Evolutionary conservation across 352 stramenopile genomes (phyloP), one percentile per base, ranked within the genome.

Genomic region (Phytophthora pistaciae): DNA sequence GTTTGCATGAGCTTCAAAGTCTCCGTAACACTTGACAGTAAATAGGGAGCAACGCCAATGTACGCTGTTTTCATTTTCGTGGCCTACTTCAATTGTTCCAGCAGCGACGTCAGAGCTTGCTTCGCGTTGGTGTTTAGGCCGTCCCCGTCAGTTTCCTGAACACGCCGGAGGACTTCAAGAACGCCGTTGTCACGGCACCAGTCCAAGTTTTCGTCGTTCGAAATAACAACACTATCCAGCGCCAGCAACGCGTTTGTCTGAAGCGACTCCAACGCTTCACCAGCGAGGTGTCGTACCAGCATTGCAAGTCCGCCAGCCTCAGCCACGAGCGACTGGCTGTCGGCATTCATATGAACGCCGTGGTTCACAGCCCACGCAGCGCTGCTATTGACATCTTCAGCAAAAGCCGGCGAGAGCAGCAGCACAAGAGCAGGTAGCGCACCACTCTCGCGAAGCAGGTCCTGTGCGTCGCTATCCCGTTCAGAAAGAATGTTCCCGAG

Each of bases 351-450:
- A 62, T 87, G 71, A 31, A 91, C 84, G 53, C 74, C 78, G 64
- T 94, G 87, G 65, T 94, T 80, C 61, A 94, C 85, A 60, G 84
- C 87, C 87, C 87, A 94, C 8, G 87, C 87, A 31, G 87, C 84
- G n/a, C 83, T 90, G 56, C 80, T 86, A 62, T 74, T 88, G 31
- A 92, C 77, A 23, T 94, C 87, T 62, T 91, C 84, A n/a, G 78
- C 23, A 48, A 89, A 94, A 36, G 75, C 75, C 1, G 84, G 80
- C 27, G 87, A 92, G 50, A 91, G 64, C 29, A 94, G 63, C 70
- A 92, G 55, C 50, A 92, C 83, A 20, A 94, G 76, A 53, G 82
- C 76, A 0, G 83, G 73, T 14, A 94, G 71, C 9, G 69, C 85
- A 11, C 83, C 87, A 52, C 69, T 88, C 58, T 91, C 83, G 1